Percentiles rank a stretch among this genome's conserved stretches.
phyloP scores from a whole-genome alignment of 2,329 filamentous ascomycete species.

The Penicillium sp. region DNA sequence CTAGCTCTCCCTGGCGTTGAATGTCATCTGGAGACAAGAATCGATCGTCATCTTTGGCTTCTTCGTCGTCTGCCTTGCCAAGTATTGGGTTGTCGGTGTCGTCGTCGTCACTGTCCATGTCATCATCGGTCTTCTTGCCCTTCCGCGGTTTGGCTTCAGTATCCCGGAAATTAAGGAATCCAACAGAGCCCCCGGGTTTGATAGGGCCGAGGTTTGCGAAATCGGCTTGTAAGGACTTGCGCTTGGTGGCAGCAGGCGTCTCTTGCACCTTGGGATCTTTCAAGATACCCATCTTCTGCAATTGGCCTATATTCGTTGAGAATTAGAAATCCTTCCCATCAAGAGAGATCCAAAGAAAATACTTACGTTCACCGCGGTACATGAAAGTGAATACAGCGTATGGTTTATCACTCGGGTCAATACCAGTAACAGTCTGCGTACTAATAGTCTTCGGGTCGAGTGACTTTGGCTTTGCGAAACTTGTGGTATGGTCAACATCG shows the following conservation, averaged over 20 bases:
- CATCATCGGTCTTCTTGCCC: conserved; percentile 61
- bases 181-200: conserved; percentile 81
- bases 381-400: conserved; percentile 98
- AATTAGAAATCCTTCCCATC: neutral
- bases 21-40: conserved; percentile 61
- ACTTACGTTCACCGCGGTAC: conserved; percentile 90
- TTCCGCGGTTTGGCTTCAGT: conserved; percentile 53
- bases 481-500: conserved; percentile 94
- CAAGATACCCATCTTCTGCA: conserved; percentile 93
- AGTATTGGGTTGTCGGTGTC: conserved; percentile 60
- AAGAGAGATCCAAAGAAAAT: neutral
- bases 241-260: conserved; percentile 63
- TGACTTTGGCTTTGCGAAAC: conserved; percentile 94
- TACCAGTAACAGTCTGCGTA: conserved; percentile 97
- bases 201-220: conserved; percentile 81
- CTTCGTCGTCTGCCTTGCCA: conserved; percentile 62
- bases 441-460: conserved; percentile 96
- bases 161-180: conserved; percentile 85
- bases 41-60: conserved; percentile 48
- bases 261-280: conserved; percentile 62
- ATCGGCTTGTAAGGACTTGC: conserved; percentile 78
- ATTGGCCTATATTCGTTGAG: conserved; percentile 64
- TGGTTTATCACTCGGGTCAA: conserved; percentile 91
- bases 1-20: conserved; percentile 58
- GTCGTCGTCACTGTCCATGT: conserved; percentile 74